Percentiles rank a stretch among this genome's conserved stretches.
Evolutionary conservation across 768 basidiomycete species (phyloP).

Genomic region (Suillus luteus): DNA sequence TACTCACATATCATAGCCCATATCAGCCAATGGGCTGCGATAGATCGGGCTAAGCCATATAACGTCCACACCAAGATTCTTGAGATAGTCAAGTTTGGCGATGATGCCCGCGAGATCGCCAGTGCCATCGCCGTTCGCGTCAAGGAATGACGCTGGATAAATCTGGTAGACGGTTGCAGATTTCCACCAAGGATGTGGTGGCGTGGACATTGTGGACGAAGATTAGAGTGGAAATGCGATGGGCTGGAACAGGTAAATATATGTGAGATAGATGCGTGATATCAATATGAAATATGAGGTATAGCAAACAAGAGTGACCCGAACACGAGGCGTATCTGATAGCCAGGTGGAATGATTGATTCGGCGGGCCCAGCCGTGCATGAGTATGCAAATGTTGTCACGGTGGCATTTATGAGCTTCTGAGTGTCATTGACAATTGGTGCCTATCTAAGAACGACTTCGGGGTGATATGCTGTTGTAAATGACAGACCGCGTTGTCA

Average conservation of each 20-base stretch:
- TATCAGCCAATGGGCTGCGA: slow-evolving; percentile 65
- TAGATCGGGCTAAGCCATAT: slow-evolving; percentile 78
- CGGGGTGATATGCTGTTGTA: not conserved
- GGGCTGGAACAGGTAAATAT: not conserved
- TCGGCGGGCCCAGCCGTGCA: not conserved
- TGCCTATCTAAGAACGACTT: not conserved
- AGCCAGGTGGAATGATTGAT: not conserved
- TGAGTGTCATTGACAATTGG: not conserved
- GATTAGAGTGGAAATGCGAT: slow-evolving; percentile 6
- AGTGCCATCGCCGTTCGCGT: slow-evolving; percentile 70
- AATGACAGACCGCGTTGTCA: not conserved
- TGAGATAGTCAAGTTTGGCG: slow-evolving; percentile 66
- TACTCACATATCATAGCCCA: slow-evolving; percentile 72
- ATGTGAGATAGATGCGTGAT: not conserved
- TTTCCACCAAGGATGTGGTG: slow-evolving; percentile 55
- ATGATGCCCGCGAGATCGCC: slow-evolving; percentile 72
- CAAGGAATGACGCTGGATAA: slow-evolving; percentile 69
- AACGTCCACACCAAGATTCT: slow-evolving; percentile 64
- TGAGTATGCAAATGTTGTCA: not conserved
- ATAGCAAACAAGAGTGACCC: not conserved
- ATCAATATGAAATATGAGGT: not conserved
- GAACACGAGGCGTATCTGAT: not conserved
- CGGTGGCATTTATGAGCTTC: not conserved
- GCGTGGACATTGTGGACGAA: not conserved
- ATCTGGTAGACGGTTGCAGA: slow-evolving; percentile 64